Percentiles rank a stretch among this genome's conserved stretches.
phyloP scores from a whole-genome alignment of 2,329 filamentous ascomycete species.

The Graphium sp. region DNA sequence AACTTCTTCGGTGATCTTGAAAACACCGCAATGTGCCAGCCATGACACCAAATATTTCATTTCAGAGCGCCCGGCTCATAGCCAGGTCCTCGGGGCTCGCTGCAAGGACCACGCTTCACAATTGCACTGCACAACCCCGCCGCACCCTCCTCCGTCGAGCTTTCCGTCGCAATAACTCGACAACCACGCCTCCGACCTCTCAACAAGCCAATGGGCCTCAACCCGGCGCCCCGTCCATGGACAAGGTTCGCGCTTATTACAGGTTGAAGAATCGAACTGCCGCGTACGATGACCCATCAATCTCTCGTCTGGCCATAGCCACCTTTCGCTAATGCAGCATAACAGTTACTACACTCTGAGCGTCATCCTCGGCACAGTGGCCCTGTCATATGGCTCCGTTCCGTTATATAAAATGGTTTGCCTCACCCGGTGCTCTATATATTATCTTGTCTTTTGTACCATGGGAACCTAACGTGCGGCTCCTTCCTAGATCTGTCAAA shows the following conservation, averaged over 20 bases:
- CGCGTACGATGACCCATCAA: slow-evolving; percentile 19
- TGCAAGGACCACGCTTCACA: no score
- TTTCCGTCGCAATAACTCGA: slow-evolving; percentile 3
- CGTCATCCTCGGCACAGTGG: slow-evolving; percentile 63
- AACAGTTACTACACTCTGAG: slow-evolving; percentile 57
- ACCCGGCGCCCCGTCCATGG: slow-evolving; percentile 38
- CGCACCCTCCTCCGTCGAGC: no score
- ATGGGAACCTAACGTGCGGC: neutral
- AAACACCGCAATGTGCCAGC: no score
- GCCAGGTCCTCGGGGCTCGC: no score
- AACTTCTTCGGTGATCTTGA: no score
- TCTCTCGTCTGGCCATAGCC: neutral
- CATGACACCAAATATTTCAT: no score
- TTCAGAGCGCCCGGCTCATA: no score
- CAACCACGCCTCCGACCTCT: no score
- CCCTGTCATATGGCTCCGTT: slow-evolving; percentile 68
- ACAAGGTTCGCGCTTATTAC: slow-evolving; percentile 46
- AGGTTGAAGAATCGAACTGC: slow-evolving; percentile 50
- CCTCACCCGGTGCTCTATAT: neutral
- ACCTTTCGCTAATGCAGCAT: neutral
- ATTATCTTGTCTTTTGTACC: slow-evolving; percentile 1
- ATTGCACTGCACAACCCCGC: no score
- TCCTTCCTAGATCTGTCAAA: slow-evolving; percentile 52
- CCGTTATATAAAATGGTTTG: slow-evolving; percentile 73
- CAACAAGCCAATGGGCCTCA: no score